phyloP scores from a whole-genome alignment of 257 asterid genomes.

The Primulina eburnea region DNA sequence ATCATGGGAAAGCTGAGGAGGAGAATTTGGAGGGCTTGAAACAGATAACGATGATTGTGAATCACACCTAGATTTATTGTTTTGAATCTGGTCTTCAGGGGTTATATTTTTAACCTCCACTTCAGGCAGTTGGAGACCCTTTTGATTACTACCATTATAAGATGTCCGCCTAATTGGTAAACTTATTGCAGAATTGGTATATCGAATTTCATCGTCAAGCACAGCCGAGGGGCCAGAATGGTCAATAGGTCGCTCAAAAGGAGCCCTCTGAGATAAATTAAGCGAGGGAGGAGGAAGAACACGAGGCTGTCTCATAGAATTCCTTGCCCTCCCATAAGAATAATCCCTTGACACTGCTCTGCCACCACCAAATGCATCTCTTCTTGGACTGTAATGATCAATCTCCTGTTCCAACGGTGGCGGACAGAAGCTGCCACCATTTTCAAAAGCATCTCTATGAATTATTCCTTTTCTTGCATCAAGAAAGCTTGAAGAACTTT shows the following conservation, averaged over 20 bases:
- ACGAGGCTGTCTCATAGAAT: conserved; percentile 88
- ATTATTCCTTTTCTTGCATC: conserved; percentile 58
- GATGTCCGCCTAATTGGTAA: conserved; percentile 43
- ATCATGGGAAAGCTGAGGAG: conserved; percentile 91
- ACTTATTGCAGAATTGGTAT: conserved; percentile 37
- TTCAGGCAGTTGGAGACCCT: conserved; percentile 44
- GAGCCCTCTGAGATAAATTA: conserved; percentile 57
- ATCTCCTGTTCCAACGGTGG: conserved; percentile 52
- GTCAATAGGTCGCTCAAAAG: conserved; percentile 42
- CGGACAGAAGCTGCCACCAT: conserved; percentile 42
- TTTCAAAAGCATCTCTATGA: conserved; percentile 64
- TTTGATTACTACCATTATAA: conserved; percentile 53
- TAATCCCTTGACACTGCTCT: conserved; percentile 55
- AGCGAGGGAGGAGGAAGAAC: conserved; percentile 87
- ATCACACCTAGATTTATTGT: conserved; percentile 57
- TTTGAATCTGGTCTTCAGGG: conserved; percentile 45
- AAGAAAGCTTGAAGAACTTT: conserved; percentile 44
- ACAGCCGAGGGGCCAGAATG: conserved; percentile 47
- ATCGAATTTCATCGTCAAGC: conserved; percentile 39
- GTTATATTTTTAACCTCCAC: conserved; percentile 39
- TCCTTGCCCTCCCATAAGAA: conserved; percentile 77
- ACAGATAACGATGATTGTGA: conserved; percentile 96
- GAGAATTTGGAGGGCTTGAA: conserved; percentile 92
- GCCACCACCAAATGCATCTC: conserved; percentile 56
- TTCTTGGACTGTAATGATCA: conserved; percentile 56